Evolutionary conservation across 2,329 filamentous ascomycete genomes (phyloP).

Genomic region (Macrophomina phaseolina): DNA sequence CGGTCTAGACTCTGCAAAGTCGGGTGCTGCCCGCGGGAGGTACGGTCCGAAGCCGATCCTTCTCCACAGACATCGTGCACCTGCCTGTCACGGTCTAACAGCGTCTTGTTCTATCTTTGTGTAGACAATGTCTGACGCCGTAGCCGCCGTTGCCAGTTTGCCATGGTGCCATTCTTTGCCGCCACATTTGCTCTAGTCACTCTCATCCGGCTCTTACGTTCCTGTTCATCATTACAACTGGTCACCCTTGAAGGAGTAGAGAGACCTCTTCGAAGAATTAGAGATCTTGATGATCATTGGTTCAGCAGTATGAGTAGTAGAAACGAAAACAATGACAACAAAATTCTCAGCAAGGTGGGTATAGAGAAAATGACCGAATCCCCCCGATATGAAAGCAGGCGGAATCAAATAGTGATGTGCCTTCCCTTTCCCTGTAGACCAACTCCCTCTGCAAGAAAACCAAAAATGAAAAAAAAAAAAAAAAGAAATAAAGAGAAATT

Average conservation of each 20-base stretch:
- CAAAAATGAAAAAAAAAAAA: too few relatives aligned
- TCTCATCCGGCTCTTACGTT: too few relatives aligned
- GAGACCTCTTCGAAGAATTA: background rate
- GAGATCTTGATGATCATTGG: background rate
- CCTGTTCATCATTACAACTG: too few relatives aligned
- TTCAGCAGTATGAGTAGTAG: background rate
- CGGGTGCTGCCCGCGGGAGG: background rate
- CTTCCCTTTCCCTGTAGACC: background rate
- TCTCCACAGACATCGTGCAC: background rate
- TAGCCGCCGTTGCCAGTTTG: too few relatives aligned
- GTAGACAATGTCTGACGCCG: too few relatives aligned
- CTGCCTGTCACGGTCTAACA: background rate
- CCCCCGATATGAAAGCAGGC: background rate
- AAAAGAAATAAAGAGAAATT: background rate
- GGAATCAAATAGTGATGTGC: background rate
- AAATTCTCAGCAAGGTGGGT: constrained; percentile 5
- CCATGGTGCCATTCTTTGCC: background rate
- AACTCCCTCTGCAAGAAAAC: background rate
- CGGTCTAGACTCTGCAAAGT: background rate
- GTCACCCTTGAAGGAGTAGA: too few relatives aligned
- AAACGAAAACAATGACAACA: background rate
- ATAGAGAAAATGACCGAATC: constrained; percentile 25
- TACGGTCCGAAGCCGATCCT: constrained; percentile 18
- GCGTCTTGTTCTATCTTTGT: background rate
- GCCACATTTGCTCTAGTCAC: too few relatives aligned